These are phyloP conservation scores for Aspergillus sp. DNA, from an alignment of 2,329 filamentous ascomycete genomes.

Conservation along the genomic window DNA sequence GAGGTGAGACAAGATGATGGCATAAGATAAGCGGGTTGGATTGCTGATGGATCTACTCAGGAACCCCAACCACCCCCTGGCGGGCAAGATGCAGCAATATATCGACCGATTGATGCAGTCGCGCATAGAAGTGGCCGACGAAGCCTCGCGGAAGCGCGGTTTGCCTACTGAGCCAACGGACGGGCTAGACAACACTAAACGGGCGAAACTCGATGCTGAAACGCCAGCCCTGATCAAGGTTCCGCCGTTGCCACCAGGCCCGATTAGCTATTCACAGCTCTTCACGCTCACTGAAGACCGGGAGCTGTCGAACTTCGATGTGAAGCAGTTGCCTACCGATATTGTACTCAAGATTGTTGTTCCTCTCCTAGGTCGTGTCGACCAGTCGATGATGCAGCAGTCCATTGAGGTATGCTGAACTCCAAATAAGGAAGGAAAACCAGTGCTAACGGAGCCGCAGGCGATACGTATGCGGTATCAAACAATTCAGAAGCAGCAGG, in stretches of 20 bases:
- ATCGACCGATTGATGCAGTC: conserved; percentile 79
- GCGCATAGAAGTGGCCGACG: conserved; percentile 76
- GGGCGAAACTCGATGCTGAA: conserved; percentile 67
- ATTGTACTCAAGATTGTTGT: conserved; percentile 81
- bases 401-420: conserved; percentile 66
- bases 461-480: conserved; percentile 43
- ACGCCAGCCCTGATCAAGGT: conserved; percentile 56
- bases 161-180: conserved; percentile 70
- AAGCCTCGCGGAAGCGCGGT: conserved; percentile 72
- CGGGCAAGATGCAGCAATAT: conserved; percentile 80
- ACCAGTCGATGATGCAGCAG: conserved; percentile 67
- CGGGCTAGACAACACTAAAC: conserved; percentile 74
- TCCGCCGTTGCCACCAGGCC: conserved; percentile 71
- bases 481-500: conserved; percentile 40
- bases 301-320: conserved; percentile 77
- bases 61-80: conserved; percentile 75
- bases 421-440: neutral
- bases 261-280: conserved; percentile 76
- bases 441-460: conserved; percentile 27
- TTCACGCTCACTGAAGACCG: conserved; percentile 81
- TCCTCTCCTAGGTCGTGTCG: conserved; percentile 71
- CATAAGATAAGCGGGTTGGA: neutral
- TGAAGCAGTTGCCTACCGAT: conserved; percentile 72
- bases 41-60: conserved; percentile 48
- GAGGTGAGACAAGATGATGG: conserved; percentile 54